Evolutionary conservation across 2,329 filamentous ascomycete genomes (phyloP).

Genomic region (Ascochyta viciae-villosae): DNA sequence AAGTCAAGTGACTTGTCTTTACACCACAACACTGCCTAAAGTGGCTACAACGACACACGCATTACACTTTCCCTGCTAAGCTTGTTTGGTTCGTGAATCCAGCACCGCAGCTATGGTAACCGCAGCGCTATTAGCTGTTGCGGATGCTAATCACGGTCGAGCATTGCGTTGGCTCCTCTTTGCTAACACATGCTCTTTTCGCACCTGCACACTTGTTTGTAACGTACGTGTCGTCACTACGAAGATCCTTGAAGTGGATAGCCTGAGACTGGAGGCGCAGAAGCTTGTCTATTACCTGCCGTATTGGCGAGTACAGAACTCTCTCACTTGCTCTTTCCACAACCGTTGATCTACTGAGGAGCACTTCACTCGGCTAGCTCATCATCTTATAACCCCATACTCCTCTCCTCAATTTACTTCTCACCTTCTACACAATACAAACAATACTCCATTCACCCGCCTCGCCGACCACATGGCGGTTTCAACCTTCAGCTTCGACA

Average conservation of each 20-base stretch:
- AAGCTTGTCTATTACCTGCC: not conserved
- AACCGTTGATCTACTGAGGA: not conserved
- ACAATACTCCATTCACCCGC: not conserved
- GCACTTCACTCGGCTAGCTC: not conserved
- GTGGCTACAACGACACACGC: too few species aligned
- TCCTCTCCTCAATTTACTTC: not conserved
- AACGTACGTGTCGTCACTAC: not conserved
- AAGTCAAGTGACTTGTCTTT: too few species aligned
- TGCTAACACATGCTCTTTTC: too few species aligned
- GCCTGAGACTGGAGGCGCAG: too few species aligned
- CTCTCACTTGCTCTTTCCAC: slow-evolving; percentile 5
- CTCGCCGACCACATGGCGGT: slow-evolving; percentile 21
- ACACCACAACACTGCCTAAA: too few species aligned
- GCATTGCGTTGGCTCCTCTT: too few species aligned
- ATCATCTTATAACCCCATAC: not conserved
- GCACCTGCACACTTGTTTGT: not conserved
- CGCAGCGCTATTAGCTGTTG: too few species aligned
- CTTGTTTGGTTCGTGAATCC: too few species aligned
- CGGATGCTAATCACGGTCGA: too few species aligned
- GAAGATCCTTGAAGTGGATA: not conserved
- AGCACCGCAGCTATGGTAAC: too few species aligned
- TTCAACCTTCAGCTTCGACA: slow-evolving; percentile 20
- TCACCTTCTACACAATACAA: not conserved
- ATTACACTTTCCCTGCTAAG: too few species aligned
- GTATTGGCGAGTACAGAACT: not conserved